Evolutionary conservation across 2,329 filamentous ascomycete species (phyloP), one percentile per base, ranked within the genome.

Genomic region (Aplosporella prunicola): DNA sequence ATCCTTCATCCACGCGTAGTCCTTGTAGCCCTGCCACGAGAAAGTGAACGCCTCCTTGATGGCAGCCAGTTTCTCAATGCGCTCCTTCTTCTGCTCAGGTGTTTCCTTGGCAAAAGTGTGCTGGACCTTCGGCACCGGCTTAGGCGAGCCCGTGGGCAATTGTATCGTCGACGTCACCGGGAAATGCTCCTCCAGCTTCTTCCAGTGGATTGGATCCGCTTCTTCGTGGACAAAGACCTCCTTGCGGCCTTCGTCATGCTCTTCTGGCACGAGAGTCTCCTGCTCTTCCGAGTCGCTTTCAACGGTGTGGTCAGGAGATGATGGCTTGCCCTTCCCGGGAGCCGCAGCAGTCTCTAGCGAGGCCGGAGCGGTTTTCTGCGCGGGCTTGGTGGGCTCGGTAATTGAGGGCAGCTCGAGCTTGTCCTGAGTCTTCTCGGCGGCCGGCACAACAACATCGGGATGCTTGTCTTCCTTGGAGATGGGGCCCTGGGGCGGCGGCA

Each of bases 1-100:
- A 53, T 96, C 91, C 48, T 93, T 83, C 44, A 79, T 74, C 76
- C 84, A 91, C 9, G 88, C 89, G 49, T 78, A 70, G 43, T 76
- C 68, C 52, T 74, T 82, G 62, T 96, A 96, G 23, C 83, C 85
- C 4, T 67, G 62, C 89, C 91, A 96, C 1, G 85, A 78, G 49
- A 80, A 80, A 50, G 74, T 65, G 57, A 93, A 83, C 41, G 87
- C 81, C 5, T 72, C 68, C 55, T 78, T 85, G 55, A 96, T 79
- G 24, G 70, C 64, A 7, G 68, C 66, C 41, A 82, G 71, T 40
- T 83, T 78, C 35, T 72, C 60, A 42, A 78, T 59, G 22, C 88
- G 77, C 47, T 76, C 75, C 9, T 65, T 61, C 36, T 53, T 58
- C 6, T 69, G 61, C 7, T 47, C 40, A 2, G 41, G 29, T 0